Evolutionary conservation across 257 asterid species (phyloP), one percentile per base, ranked within the genome.

Genomic region (Hygrophila difformis): DNA sequence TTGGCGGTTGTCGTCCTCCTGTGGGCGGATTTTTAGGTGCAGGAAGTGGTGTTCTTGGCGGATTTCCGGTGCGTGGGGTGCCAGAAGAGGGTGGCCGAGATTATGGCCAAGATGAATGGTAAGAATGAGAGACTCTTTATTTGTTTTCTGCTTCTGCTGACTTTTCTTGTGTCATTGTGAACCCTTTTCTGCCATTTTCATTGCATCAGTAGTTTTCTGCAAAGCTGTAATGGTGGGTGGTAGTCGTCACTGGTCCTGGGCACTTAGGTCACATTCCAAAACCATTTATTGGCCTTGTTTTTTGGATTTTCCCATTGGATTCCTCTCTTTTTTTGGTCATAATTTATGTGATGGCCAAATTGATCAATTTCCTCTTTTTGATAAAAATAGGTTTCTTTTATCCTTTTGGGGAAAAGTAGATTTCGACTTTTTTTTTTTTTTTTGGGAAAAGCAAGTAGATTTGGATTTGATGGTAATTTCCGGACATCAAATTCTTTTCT

Each of bases 81-180:
- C 62, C 93, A 80, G 69, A 64, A 66, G 33, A 73, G 94, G 65
- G 93, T 87, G 24, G 88, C 87, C 50, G 66, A 73, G 59, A 58
- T 81, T 18, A 73, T 87, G 77, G 48, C 88, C 33, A 83, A 64
- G 68, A 69, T 84, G 95, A 76, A 87, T 2, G 83, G 94, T 83
- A 6, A 59, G 38, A 22, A n/a, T n/a, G n/a, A n/a, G n/a, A n/a
- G n/a, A n/a, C n/a, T n/a, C n/a, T n/a, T n/a, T n/a, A n/a, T n/a
- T n/a, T n/a, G n/a, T n/a, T n/a, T n/a, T n/a, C n/a, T n/a, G n/a
- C n/a, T n/a, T n/a, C n/a, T n/a, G n/a, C n/a, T n/a, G n/a, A n/a
- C n/a, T n/a, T n/a, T n/a, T n/a, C n/a, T n/a, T n/a, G n/a, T n/a
- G n/a, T n/a, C n/a, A n/a, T n/a, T n/a, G n/a, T n/a, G n/a, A n/a